Evolutionary conservation across 768 basidiomycete species (phyloP).

Genomic region (Cytidiella melzeri): DNA sequence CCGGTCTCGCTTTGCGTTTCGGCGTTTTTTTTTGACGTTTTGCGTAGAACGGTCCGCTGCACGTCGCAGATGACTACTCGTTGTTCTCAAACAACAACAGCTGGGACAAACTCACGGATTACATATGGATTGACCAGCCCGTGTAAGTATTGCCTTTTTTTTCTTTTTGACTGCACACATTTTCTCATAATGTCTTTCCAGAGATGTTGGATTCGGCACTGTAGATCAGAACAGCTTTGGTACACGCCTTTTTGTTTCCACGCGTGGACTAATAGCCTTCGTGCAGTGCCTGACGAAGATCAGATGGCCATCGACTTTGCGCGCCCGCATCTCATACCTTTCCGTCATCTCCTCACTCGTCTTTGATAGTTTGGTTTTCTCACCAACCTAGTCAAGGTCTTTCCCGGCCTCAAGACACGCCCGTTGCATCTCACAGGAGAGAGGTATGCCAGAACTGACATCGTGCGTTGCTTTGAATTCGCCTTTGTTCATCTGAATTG

Average conservation of each 20-base stretch:
- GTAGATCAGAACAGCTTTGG: constrained; percentile 56
- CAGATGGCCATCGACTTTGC: constrained; percentile 53
- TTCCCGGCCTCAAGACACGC: constrained; percentile 59
- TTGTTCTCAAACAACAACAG: constrained; percentile 46
- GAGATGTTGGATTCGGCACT: constrained; percentile 63
- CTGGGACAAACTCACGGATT: constrained; percentile 59
- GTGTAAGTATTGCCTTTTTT: too few relatives aligned
- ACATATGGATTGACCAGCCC: constrained; percentile 72
- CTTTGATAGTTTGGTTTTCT: constrained; percentile 62
- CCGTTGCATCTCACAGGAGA: constrained; percentile 71
- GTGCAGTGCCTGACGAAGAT: constrained; percentile 40
- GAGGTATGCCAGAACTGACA: constrained; percentile 70
- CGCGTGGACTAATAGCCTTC: not conserved
- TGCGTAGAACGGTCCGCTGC: constrained; percentile 55
- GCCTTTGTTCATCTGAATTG: not conserved
- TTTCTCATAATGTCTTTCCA: too few relatives aligned
- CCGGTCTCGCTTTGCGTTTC: not conserved
- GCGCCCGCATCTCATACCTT: too few relatives aligned
- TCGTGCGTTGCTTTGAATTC: constrained; percentile 30
- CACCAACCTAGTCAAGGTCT: constrained; percentile 64
- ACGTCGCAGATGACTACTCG: constrained; percentile 45
- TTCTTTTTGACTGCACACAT: too few relatives aligned
- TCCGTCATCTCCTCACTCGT: not conserved
- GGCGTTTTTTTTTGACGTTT: not conserved
- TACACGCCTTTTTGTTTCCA: constrained; percentile 23